phyloP scores from a whole-genome alignment of 75 land plant genomes.

The Selaginella tamariscina region DNA sequence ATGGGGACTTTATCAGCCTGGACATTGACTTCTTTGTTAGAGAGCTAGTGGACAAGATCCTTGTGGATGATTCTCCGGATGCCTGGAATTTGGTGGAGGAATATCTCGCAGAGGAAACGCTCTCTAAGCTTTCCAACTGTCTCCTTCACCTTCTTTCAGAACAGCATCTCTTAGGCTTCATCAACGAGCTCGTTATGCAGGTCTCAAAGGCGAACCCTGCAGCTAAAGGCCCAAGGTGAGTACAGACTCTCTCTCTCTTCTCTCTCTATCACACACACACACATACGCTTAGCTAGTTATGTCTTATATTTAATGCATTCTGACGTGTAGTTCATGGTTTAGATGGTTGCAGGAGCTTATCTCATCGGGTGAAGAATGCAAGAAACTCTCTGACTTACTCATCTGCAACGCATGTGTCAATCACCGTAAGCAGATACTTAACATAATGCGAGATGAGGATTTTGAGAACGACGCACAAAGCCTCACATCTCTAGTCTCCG shows the following conservation, averaged over 20 bases:
- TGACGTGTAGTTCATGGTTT: no score
- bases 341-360: constrained; percentile 52
- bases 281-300: no score
- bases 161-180: constrained; percentile 29
- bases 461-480: constrained; percentile 28
- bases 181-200: constrained; percentile 29
- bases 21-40: constrained; percentile 59
- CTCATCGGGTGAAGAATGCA: constrained; percentile 19
- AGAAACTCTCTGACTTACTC: constrained; percentile 40
- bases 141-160: constrained; percentile 63
- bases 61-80: constrained; percentile 34
- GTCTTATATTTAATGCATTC: no score
- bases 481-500: constrained; percentile 29
- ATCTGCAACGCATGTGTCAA: constrained; percentile 50
- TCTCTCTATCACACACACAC: no score
- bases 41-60: constrained; percentile 51
- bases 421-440: constrained; percentile 52
- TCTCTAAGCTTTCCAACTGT: constrained; percentile 45
- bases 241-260: constrained; percentile 7
- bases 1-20: constrained; percentile 55
- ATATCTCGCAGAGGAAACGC: constrained; percentile 49
- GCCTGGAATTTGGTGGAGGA: constrained; percentile 49
- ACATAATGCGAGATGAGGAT: constrained; percentile 50
- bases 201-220: constrained; percentile 12
- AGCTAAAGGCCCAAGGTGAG: constrained; percentile 11